These are phyloP conservation scores for Phytophthora idaei DNA, from an alignment of 352 stramenopile genomes.

Conservation along the genomic window DNA sequence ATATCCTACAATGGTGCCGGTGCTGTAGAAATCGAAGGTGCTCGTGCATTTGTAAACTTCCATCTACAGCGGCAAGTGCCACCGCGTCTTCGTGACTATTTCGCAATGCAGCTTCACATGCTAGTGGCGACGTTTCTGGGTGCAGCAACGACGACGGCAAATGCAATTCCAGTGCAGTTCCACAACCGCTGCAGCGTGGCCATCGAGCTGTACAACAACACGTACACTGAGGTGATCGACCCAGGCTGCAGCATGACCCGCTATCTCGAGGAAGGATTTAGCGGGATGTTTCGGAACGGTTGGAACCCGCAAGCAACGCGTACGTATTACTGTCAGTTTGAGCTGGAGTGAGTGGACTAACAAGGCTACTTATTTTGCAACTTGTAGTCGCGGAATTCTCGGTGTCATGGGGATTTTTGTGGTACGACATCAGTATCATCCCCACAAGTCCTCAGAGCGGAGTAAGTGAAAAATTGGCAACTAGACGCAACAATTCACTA, in stretches of 20 bases:
- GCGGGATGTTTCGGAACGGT: slow-evolving; percentile 71
- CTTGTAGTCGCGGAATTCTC: slow-evolving; percentile 58
- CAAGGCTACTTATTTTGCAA: slow-evolving; percentile 1
- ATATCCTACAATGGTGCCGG: slow-evolving; percentile 4
- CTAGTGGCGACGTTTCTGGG: slow-evolving; percentile 10
- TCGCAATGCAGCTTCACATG: slow-evolving; percentile 20
- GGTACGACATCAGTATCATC: slow-evolving; percentile 75
- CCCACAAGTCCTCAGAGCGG: slow-evolving; percentile 46
- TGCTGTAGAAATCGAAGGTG: neutral
- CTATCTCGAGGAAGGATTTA: slow-evolving; percentile 55
- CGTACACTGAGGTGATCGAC: slow-evolving; percentile 42
- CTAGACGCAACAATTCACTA: neutral
- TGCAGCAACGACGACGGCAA: neutral
- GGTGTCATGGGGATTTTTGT: slow-evolving; percentile 43
- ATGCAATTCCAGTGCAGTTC: slow-evolving; percentile 56
- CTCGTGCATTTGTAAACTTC: slow-evolving; percentile 24
- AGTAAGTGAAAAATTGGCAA: slow-evolving; percentile 14
- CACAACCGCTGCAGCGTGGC: slow-evolving; percentile 53
- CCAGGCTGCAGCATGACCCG: slow-evolving; percentile 37
- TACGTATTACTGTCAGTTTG: slow-evolving; percentile 14
- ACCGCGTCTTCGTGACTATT: neutral
- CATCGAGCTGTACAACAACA: slow-evolving; percentile 62
- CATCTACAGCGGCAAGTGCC: neutral
- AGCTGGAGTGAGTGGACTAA: slow-evolving; percentile 8
- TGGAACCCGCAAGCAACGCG: slow-evolving; percentile 54